These are phyloP conservation scores for Neocallimastix lanati DNA, from an alignment of 192 early-diverging fungal species.

Conservation along the genomic window DNA sequence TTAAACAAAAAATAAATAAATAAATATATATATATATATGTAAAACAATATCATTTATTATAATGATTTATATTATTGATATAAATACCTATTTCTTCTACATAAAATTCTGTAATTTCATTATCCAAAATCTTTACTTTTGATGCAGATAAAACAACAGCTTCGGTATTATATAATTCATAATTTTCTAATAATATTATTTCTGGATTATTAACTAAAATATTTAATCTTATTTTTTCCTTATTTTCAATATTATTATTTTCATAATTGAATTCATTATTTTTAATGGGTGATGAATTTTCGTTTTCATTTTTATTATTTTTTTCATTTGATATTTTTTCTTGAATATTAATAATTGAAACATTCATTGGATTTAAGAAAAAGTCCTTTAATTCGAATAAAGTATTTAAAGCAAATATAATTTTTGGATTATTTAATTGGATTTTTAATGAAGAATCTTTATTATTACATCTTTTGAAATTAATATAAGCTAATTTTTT, in stretches of 20 bases:
- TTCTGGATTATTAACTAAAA: not conserved
- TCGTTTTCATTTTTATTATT: not conserved
- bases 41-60: too few species aligned
- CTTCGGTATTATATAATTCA: slow-evolving; percentile 49
- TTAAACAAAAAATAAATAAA: too few species aligned
- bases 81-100: slow-evolving; percentile 69
- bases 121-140: slow-evolving; percentile 66
- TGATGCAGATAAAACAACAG: slow-evolving; percentile 67
- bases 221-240: not conserved
- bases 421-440: not conserved
- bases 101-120: slow-evolving; percentile 47
- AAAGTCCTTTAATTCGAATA: not conserved
- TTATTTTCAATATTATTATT: not conserved
- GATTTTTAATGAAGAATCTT: not conserved
- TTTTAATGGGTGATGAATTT: too few species aligned
- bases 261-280: not conserved
- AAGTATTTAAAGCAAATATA: not conserved
- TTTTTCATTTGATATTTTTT: not conserved
- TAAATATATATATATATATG: too few species aligned
- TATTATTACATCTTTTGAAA: not conserved
- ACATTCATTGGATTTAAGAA: not conserved
- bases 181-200: not conserved
- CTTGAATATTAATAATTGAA: not conserved
- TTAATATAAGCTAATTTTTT: not conserved
- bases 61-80: too few species aligned